These are phyloP conservation scores for Yamadazyma membranifaciens DNA, from an alignment of 1,139 yeast species.

Conservation along the genomic window DNA sequence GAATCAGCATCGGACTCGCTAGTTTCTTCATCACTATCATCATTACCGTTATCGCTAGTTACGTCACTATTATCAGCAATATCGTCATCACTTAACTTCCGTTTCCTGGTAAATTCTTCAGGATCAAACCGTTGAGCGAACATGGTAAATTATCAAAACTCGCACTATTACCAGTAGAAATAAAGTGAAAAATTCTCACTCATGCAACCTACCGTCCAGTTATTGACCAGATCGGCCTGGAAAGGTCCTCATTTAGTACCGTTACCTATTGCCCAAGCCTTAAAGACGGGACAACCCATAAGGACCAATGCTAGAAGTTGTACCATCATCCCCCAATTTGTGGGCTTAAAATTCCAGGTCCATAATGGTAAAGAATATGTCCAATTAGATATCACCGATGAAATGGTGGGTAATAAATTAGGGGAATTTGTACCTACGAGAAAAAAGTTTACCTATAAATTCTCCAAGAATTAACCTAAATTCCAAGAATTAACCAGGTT, in stretches of 20 bases:
- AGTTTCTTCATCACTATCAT: slow-evolving; percentile 10
- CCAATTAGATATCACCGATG: slow-evolving; percentile 82
- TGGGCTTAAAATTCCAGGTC: slow-evolving; percentile 88
- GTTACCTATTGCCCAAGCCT: slow-evolving; percentile 82
- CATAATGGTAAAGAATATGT: slow-evolving; percentile 96
- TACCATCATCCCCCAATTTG: slow-evolving; percentile 92
- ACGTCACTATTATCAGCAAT: too few relatives aligned
- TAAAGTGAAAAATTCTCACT: not conserved
- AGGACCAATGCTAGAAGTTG: slow-evolving; percentile 94
- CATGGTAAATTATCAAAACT: slow-evolving; percentile 28
- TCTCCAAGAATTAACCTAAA: slow-evolving; percentile 56
- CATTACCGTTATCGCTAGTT: slow-evolving; percentile 8
- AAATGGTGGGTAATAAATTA: slow-evolving; percentile 95
- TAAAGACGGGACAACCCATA: slow-evolving; percentile 77
- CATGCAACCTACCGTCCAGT: slow-evolving; percentile 59
- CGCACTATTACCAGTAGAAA: not conserved
- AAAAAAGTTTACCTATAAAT: slow-evolving; percentile 81
- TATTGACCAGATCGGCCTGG: slow-evolving; percentile 74
- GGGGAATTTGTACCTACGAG: slow-evolving; percentile 96
- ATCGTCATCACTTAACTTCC: slow-evolving; percentile 12
- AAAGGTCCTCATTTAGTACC: slow-evolving; percentile 96
- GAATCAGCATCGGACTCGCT: slow-evolving; percentile 1
- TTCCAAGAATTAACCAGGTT: slow-evolving; percentile 55
- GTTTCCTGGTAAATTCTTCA: slow-evolving; percentile 20
- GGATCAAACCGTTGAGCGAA: slow-evolving; percentile 69